Percentiles rank a stretch among this genome's conserved stretches.
Evolutionary conservation across 2,329 filamentous ascomycete species (phyloP).

Genomic region (Botrytis pseudocinerea): DNA sequence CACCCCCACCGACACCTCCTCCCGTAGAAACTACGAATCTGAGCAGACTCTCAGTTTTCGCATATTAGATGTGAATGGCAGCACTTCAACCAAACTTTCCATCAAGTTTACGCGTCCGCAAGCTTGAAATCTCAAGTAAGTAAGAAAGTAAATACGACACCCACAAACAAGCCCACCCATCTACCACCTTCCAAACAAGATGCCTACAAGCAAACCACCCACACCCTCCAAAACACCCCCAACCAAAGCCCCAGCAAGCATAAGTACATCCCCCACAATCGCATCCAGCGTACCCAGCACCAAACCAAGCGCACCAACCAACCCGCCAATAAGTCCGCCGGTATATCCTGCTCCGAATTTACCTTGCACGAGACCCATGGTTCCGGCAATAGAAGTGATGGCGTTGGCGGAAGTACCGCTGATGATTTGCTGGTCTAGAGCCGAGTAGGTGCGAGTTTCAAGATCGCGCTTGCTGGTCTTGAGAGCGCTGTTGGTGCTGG

Average conservation of each 20-base stretch:
- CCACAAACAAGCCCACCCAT: not conserved
- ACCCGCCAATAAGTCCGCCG: not conserved
- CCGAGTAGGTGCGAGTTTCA: not conserved
- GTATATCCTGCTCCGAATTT: not conserved
- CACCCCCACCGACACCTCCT: not conserved
- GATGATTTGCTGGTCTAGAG: not conserved
- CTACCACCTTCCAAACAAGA: constrained; percentile 1
- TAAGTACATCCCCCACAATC: not conserved
- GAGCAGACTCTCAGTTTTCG: not conserved
- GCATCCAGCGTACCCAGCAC: not conserved
- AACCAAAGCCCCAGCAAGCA: not conserved
- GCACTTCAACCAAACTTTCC: not conserved
- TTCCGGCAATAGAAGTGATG: not conserved
- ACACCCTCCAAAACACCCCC: not conserved
- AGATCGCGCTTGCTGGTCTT: not conserved
- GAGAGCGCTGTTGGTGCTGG: not conserved
- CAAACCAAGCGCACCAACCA: not conserved
- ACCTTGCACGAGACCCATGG: not conserved
- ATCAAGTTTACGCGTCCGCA: not conserved
- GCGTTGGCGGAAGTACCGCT: not conserved
- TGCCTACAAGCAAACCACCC: not conserved
- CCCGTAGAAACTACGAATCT: not conserved
- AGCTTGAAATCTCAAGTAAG: not conserved
- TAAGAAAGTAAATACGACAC: not conserved
- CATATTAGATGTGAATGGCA: not conserved